Percentiles rank a stretch among this genome's conserved stretches.
Conservation (phyloP, 2,329 filamentous ascomycete genomes). For the Nemania sp. region DNA sequence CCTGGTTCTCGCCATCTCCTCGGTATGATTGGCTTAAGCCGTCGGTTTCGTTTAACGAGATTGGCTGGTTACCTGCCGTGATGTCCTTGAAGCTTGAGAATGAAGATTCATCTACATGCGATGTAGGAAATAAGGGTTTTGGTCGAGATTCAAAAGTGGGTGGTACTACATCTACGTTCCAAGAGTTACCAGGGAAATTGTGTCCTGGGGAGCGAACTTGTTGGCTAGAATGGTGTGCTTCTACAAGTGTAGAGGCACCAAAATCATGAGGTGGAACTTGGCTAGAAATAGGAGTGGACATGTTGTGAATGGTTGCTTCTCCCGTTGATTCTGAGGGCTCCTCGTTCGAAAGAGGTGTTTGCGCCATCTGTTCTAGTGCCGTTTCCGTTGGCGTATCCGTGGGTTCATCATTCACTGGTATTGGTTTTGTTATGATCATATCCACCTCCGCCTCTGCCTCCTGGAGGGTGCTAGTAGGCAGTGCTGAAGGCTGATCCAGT, state of each 20-base stretch:
- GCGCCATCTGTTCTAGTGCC: neutral
- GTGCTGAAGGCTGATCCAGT: slow-evolving; percentile 45
- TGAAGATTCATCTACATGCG: slow-evolving; percentile 10
- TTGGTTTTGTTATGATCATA: neutral
- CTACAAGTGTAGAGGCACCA: neutral
- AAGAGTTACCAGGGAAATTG: slow-evolving; percentile 4
- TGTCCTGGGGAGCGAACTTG: slow-evolving; percentile 2
- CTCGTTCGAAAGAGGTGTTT: neutral
- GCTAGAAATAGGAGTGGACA: neutral
- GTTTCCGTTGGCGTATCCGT: neutral
- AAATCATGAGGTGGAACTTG: neutral
- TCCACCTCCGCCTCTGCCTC: slow-evolving; percentile 21
- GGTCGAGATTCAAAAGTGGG: slow-evolving; percentile 9
- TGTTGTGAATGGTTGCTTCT: neutral
- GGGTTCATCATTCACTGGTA: neutral
- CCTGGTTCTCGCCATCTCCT: neutral
- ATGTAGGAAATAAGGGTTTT: neutral
- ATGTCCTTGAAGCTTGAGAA: slow-evolving; percentile 9
- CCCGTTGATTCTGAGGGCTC: neutral
- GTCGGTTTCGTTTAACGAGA: slow-evolving; percentile 9
- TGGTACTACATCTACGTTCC: neutral
- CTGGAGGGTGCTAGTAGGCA: slow-evolving; percentile 27
- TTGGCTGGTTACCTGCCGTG: neutral
- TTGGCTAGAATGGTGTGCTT: slow-evolving; percentile 2
- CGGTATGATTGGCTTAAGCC: neutral